Conservation (phyloP, 2,329 filamentous ascomycete genomes). For the Fusarium sambucinum region DNA sequence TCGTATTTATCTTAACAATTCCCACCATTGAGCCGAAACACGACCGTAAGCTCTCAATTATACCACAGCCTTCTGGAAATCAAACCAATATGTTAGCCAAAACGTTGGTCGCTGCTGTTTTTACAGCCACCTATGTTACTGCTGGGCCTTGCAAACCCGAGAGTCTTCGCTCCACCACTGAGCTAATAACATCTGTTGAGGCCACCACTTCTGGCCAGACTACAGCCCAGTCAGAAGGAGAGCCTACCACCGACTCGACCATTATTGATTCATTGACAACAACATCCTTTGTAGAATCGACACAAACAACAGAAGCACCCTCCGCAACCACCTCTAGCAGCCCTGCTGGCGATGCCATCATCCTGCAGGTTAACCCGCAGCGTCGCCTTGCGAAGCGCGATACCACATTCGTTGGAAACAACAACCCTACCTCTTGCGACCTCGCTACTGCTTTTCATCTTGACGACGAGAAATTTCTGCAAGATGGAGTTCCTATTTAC, state of each 20-base stretch:
- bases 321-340: background rate
- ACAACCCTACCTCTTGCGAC: background rate
- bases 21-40: background rate
- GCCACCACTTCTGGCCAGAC: background rate
- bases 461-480: background rate
- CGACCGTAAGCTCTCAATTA: too few species aligned
- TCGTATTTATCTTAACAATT: background rate
- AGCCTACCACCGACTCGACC: too few species aligned
- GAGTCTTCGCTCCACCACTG: too few species aligned
- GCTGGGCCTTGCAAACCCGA: slow-evolving; percentile 18
- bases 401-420: background rate
- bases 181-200: background rate
- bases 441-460: background rate
- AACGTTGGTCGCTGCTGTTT: background rate
- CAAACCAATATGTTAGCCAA: background rate
- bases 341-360: background rate
- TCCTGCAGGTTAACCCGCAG: background rate
- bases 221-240: too few species aligned
- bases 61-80: accelerated
- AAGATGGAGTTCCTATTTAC: background rate
- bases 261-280: too few species aligned
- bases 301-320: background rate
- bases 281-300: too few species aligned
- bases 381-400: slow-evolving; percentile 9
- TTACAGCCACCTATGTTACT: background rate